Evolutionary conservation across 495 filamentous ascomycete species (phyloP), one percentile per base, ranked within the genome.

Genomic region (Cudoniella acicularis): DNA sequence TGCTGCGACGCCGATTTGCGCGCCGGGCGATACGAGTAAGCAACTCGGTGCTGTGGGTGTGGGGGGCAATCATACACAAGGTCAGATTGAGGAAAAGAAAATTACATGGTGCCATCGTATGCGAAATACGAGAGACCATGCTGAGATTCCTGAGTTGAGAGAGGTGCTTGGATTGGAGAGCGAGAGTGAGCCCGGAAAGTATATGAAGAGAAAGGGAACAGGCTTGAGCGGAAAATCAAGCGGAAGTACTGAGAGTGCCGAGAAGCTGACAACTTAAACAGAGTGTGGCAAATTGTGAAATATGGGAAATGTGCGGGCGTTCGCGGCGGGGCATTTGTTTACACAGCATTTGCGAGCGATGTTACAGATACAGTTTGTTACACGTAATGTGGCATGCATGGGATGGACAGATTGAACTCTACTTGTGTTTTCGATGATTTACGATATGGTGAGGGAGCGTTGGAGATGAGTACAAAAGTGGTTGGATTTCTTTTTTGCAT

Each of bases 51-150:
- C 43, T 20, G 23, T 26, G 11, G 2, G n/a, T 20, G 23, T 26
- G 11, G 2, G n/a, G 10, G 20, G 48, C 10, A 36, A 26, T 17
- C 22, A 53, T 9, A 20, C 10, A 50, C 18, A 20, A 2, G 51
- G 57, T 3, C 63, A 64, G 2, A 67, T 59, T 13, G 73, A 79
- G 63, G 79, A 81, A 43, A 86, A 85, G 67, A 68, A 72, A 46
- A 80, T 89, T 1, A 82, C 80, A 1, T 96, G 91, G 91, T 92
- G 87, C 64, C 88, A 92, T 71, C 79, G 91, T 2, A 96, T 96
- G 90, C 74, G 74, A 64, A 88, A 81, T 53, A 92, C 89, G 23
- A 69, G 91, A 42, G 89, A 91, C 64, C 92, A 96, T 64, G 78
- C 80, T 1, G 89, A 91, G 76, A 72, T 94, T 0, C 67, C 77